These are phyloP conservation scores for Pseudocohnilembus persalinus DNA, from an alignment of 169 alveolate genomes.

Conservation along the genomic window DNA sequence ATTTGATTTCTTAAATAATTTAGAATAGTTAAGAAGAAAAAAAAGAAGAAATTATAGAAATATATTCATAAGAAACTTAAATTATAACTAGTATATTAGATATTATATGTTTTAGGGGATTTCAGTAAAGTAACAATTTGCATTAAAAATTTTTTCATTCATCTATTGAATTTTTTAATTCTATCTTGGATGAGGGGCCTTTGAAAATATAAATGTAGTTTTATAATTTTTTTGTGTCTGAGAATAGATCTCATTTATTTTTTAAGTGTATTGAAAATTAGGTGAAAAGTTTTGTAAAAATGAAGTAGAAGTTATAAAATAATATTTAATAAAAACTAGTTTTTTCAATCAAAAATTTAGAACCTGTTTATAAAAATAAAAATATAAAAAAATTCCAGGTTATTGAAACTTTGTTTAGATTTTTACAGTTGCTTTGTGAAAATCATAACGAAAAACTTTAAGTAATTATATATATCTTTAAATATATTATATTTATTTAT, in stretches of 20 bases:
- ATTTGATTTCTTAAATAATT: neutral
- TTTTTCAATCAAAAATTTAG: neutral
- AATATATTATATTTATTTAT: no score
- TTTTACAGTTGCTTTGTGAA: neutral
- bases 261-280: neutral
- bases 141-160: neutral
- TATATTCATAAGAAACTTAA: neutral
- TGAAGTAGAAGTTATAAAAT: no score
- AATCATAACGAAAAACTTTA: neutral
- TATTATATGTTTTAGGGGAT: neutral
- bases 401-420: neutral
- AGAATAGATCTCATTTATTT: neutral
- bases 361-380: neutral
- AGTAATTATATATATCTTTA: neutral
- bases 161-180: neutral
- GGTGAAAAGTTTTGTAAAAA: neutral
- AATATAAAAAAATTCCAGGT: neutral
- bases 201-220: neutral
- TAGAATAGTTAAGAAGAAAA: neutral
- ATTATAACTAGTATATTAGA: neutral
- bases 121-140: neutral
- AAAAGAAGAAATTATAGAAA: neutral
- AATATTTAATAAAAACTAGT: neutral
- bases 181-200: neutral
- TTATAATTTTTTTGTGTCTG: neutral